These are phyloP conservation scores for Trametes pubescens DNA, from an alignment of 1,284 basidiomycete species.

Conservation along the genomic window DNA sequence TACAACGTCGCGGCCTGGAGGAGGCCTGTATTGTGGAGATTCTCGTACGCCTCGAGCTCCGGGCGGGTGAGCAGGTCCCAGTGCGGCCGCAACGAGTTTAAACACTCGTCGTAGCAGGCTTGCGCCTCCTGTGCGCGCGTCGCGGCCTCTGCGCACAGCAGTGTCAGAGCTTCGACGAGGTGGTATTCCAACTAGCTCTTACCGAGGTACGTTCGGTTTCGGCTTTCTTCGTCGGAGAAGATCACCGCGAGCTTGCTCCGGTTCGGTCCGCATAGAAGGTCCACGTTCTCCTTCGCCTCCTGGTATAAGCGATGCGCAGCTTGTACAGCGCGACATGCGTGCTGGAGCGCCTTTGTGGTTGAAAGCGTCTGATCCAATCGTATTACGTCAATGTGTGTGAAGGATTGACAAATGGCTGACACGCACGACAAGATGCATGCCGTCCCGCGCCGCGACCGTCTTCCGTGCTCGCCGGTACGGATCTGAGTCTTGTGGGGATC, in stretches of 20 bases:
- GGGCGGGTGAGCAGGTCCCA: slow-evolving; percentile 18
- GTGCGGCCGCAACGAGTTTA: slow-evolving; percentile 24
- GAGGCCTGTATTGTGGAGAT: slow-evolving; percentile 22
- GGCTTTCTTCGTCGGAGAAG: slow-evolving; percentile 29
- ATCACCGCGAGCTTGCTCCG: slow-evolving; percentile 8
- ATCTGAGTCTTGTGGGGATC: not conserved
- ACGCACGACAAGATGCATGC: slow-evolving; percentile 15
- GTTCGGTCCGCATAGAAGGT: slow-evolving; percentile 25
- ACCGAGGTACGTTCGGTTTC: slow-evolving; percentile 27
- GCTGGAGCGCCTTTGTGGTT: slow-evolving; percentile 12
- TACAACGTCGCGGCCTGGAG: slow-evolving; percentile 25
- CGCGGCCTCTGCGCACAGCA: slow-evolving; percentile 18
- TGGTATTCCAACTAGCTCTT: not conserved
- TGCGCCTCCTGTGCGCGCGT: slow-evolving; percentile 23
- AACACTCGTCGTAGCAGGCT: slow-evolving; percentile 26
- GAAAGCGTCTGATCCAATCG: slow-evolving; percentile 4
- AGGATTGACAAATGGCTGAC: not conserved
- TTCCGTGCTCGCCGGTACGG: slow-evolving; percentile 17
- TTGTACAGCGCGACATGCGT: slow-evolving; percentile 17
- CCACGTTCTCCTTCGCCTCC: slow-evolving; percentile 25
- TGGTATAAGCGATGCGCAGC: slow-evolving; percentile 26
- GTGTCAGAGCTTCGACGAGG: not conserved
- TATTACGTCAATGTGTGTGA: not conserved
- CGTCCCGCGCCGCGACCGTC: slow-evolving; percentile 20
- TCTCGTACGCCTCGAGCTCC: slow-evolving; percentile 16